Evolutionary conservation across 2,329 filamentous ascomycete species (phyloP).

Genomic region (Phialophora tarda): DNA sequence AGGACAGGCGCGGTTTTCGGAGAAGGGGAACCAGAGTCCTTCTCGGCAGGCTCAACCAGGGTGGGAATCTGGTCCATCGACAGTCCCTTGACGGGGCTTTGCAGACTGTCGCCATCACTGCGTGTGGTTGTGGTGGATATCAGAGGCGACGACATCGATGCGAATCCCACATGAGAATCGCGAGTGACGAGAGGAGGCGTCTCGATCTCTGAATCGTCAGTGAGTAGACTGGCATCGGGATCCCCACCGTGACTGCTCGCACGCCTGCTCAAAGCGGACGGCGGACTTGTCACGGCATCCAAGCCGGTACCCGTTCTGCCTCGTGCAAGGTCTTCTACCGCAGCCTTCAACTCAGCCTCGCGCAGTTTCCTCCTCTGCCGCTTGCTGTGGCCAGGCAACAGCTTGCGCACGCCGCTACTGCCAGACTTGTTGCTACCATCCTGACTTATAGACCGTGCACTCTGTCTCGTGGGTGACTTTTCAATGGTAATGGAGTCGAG

Average conservation of each 20-base stretch:
- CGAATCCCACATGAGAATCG: slow-evolving; percentile 69
- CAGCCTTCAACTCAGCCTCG: slow-evolving; percentile 37
- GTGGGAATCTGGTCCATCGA: slow-evolving; percentile 29
- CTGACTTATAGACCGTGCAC: slow-evolving; percentile 46
- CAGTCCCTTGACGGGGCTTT: slow-evolving; percentile 38
- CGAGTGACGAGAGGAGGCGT: slow-evolving; percentile 60
- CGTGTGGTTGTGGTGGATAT: slow-evolving; percentile 60
- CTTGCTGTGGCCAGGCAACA: slow-evolving; percentile 53
- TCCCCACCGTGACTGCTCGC: slow-evolving; percentile 33
- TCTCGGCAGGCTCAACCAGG: slow-evolving; percentile 28
- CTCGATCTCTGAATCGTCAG: slow-evolving; percentile 36
- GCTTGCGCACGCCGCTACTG: slow-evolving; percentile 57
- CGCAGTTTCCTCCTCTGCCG: slow-evolving; percentile 51
- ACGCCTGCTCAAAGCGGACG: slow-evolving; percentile 20
- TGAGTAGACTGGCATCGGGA: slow-evolving; percentile 34
- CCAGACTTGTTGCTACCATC: slow-evolving; percentile 49
- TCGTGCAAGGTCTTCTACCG: slow-evolving; percentile 31
- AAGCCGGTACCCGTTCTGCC: slow-evolving; percentile 25
- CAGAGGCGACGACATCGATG: slow-evolving; percentile 71
- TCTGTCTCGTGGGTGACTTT: slow-evolving; percentile 42
- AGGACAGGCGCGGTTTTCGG: slow-evolving; percentile 25
- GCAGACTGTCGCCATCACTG: slow-evolving; percentile 46
- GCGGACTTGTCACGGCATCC: slow-evolving; percentile 14
- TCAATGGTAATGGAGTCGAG: slow-evolving; percentile 48
- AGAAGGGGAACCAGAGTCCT: slow-evolving; percentile 23